Conservation (phyloP, 2,329 filamentous ascomycete genomes). For the Hyphodiscus sp. region DNA sequence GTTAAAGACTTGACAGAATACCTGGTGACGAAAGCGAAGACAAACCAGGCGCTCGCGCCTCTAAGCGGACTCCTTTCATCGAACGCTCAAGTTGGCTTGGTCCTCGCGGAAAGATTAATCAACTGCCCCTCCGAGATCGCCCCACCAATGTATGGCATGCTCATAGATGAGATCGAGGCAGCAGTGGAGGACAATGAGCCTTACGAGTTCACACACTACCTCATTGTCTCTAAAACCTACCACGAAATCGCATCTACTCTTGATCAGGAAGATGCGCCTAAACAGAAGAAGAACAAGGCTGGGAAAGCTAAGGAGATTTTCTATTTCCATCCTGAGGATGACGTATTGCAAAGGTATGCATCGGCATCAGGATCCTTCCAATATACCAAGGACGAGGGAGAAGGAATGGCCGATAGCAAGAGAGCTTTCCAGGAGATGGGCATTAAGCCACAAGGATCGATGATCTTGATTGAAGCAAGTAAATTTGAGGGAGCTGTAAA, state of each 20-base stretch:
- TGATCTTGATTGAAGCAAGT: conserved; percentile 77
- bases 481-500: conserved; percentile 73
- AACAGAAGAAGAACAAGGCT: conserved; percentile 61
- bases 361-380: conserved; percentile 63
- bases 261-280: conserved; percentile 55
- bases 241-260: conserved; percentile 77
- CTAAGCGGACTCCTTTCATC: conserved; percentile 52
- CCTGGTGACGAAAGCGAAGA: conserved; percentile 48
- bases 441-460: conserved; percentile 73
- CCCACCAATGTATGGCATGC: conserved; percentile 91
- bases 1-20: conserved; percentile 68
- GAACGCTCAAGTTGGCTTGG: conserved; percentile 64
- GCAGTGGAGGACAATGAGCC: conserved; percentile 87
- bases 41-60: conserved; percentile 47
- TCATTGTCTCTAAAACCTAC: conserved; percentile 90
- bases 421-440: conserved; percentile 91
- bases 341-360: conserved; percentile 74
- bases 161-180: conserved; percentile 82
- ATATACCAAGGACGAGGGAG: conserved; percentile 71
- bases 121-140: conserved; percentile 94
- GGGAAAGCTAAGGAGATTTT: conserved; percentile 60
- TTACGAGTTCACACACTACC: conserved; percentile 88
- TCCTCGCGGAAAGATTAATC: conserved; percentile 89
- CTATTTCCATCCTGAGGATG: conserved; percentile 96
- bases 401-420: conserved; percentile 82